A percentile compares a stretch with the other conserved stretches of the same genome.
Evolutionary conservation across 2,329 filamentous ascomycete species (phyloP).

Genomic region (Aspergillus sp.): DNA sequence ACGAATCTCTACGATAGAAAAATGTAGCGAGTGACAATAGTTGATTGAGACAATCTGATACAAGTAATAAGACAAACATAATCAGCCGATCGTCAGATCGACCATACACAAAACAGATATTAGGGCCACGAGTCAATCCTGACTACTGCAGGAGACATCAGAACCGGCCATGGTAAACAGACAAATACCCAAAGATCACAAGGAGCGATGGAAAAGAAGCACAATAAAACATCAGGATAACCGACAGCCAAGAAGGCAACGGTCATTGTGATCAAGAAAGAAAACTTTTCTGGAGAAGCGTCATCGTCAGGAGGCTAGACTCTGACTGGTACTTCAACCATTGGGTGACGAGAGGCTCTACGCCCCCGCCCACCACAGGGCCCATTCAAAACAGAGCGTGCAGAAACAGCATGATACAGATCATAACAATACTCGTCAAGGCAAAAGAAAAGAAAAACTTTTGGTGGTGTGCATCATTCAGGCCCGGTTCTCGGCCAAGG

Average conservation of each 20-base stretch:
- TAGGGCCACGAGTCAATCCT: slow-evolving; percentile 52
- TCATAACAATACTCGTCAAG: slow-evolving; percentile 10
- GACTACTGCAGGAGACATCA: slow-evolving; percentile 46
- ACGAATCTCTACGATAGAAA: neutral
- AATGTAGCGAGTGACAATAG: neutral
- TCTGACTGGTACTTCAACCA: slow-evolving; percentile 24
- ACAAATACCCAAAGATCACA: slow-evolving; percentile 11
- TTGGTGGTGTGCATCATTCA: slow-evolving; percentile 14
- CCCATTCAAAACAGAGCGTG: slow-evolving; percentile 16
- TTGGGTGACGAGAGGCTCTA: slow-evolving; percentile 28
- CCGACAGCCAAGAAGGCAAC: neutral
- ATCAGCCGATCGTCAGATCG: slow-evolving; percentile 5
- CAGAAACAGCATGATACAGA: slow-evolving; percentile 19
- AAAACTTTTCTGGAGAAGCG: slow-evolving; percentile 28
- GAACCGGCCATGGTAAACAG: slow-evolving; percentile 38
- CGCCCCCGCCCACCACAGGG: slow-evolving; percentile 34
- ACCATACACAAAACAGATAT: slow-evolving; percentile 6
- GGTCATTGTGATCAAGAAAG: slow-evolving; percentile 12
- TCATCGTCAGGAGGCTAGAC: slow-evolving; percentile 13
- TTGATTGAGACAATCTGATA: slow-evolving; percentile 9
- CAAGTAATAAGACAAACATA: slow-evolving; percentile 3
- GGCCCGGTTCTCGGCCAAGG: slow-evolving; percentile 18
- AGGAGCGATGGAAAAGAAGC: slow-evolving; percentile 4
- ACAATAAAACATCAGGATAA: neutral
- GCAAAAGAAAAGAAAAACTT: slow-evolving; percentile 11